Evolutionary conservation across 352 stramenopile species (phyloP), one percentile per base, ranked within the genome.

Genomic region (Phytophthora syringae): DNA sequence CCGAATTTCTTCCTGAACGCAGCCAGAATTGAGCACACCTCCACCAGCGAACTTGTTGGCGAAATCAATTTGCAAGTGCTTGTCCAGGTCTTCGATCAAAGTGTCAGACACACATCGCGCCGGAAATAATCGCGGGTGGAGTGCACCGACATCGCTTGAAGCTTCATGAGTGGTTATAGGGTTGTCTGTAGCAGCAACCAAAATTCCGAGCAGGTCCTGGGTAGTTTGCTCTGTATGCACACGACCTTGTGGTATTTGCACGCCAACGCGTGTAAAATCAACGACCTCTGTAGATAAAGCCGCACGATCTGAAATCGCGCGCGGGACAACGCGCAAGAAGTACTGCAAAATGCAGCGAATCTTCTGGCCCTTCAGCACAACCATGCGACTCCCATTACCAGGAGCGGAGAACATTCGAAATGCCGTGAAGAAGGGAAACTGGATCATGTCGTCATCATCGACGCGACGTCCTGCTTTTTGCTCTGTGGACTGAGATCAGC

Each of bases 1-100:
- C 2, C 85, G 86, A 47, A 95, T 95, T 74, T 95, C 86, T 67
- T 95, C 86, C 48, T 95, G 86, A 3, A 95, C 86, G 21, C 82
- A 92, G 0, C 86, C 85, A 30, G 67, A 73, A 27, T 77, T 81
- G 20, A 95, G 72, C n/a, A 93, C 86, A 15, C 84, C 86, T 22
- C 86, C 86, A 18, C 86, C 86, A 2, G 85, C 76, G 50, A 81
- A 95, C 44, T 88, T 88, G 71, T 95, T 95, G 10, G 86, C 86
- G 60, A 95, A 95, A 60, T 93, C 83, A 37, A 93, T 82, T 54
- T 95, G 86, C 22, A 95, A 49, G 61, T 92, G 83, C 3, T 64
- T 43, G 18, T 79, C 54, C 21, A 89, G 30, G 25, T 88, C 80
- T 75, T 95, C 86, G 32, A 95, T 95, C 27, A 84, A 60, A 1